phyloP scores from a whole-genome alignment of 106 monocot species.

The Dactylorhiza incarnata region DNA sequence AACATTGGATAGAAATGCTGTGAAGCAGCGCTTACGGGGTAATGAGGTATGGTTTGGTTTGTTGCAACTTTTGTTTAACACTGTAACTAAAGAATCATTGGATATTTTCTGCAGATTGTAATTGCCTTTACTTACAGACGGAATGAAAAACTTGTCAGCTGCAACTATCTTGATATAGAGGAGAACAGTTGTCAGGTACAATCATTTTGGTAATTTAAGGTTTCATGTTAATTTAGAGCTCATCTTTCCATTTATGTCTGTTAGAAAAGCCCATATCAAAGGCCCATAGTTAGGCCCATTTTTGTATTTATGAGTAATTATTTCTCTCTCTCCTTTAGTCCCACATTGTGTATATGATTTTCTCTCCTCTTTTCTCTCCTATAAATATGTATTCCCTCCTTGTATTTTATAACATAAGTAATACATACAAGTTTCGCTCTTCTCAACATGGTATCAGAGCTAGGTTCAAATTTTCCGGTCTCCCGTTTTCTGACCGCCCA shows the following conservation, averaged over 20 bases:
- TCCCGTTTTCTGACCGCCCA: no score
- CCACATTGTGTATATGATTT: no score
- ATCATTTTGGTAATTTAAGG: not conserved
- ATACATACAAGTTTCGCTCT: no score
- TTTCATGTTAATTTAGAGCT: not conserved
- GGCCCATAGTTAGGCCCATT: no score
- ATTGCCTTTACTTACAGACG: conserved; percentile 86
- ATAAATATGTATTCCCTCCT: no score
- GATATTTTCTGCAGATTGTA: conserved; percentile 36
- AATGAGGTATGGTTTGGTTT: conserved; percentile 21
- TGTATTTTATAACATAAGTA: no score
- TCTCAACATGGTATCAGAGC: no score
- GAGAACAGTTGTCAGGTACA: conserved; percentile 83
- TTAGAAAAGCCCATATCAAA: not conserved
- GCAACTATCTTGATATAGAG: conserved; percentile 61
- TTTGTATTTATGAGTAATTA: no score
- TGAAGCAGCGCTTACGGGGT: conserved; percentile 36
- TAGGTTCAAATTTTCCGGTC: no score
- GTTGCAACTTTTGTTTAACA: not conserved
- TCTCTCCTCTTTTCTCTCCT: no score
- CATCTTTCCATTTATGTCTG: not conserved
- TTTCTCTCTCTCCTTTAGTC: no score
- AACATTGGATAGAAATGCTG: conserved; percentile 55
- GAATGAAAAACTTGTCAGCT: conserved; percentile 62
- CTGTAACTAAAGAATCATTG: not conserved